A percentile compares a stretch with the other conserved stretches of the same genome.
phyloP scores from a whole-genome alignment of 2,329 filamentous ascomycete genomes.

The Trichoderma guizhouense region DNA sequence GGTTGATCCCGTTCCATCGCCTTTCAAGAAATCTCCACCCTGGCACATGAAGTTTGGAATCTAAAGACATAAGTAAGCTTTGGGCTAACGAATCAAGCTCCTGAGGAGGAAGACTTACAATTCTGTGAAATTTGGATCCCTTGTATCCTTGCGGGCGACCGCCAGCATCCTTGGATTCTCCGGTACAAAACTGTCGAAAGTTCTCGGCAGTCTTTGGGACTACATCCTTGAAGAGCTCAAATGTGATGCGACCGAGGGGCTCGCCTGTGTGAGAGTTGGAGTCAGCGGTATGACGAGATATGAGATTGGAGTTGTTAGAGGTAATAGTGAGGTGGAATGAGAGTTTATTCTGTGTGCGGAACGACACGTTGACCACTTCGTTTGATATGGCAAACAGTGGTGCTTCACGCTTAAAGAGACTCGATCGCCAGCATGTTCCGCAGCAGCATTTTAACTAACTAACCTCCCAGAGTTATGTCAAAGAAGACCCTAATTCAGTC shows the following conservation, averaged over 20 bases:
- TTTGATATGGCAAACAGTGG: not conserved
- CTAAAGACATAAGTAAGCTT: slow-evolving; percentile 40
- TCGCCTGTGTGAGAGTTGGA: slow-evolving; percentile 57
- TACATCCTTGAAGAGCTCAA: slow-evolving; percentile 83
- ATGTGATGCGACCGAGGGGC: slow-evolving; percentile 79
- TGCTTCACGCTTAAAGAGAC: not conserved
- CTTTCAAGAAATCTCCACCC: slow-evolving; percentile 91
- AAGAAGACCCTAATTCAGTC: slow-evolving; percentile 58
- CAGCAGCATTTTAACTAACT: slow-evolving; percentile 43
- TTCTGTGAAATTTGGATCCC: slow-evolving; percentile 87
- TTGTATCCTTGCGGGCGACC: slow-evolving; percentile 91
- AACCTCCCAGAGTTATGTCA: slow-evolving; percentile 75
- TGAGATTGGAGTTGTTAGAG: not conserved
- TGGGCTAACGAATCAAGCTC: not conserved
- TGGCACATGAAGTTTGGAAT: slow-evolving; percentile 98
- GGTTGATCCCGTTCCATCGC: slow-evolving; percentile 83
- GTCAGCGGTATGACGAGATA: not conserved
- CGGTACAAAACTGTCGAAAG: slow-evolving; percentile 95
- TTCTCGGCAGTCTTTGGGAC: slow-evolving; percentile 91
- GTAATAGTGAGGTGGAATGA: not conserved
- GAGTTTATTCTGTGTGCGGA: not conserved
- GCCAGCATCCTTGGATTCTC: slow-evolving; percentile 75
- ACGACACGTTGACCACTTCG: not conserved
- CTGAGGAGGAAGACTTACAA: slow-evolving; percentile 55
- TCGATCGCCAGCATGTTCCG: not conserved